Evolutionary conservation across 129 eudicot genomes (phyloP).

Genomic region (Arctium minus): DNA sequence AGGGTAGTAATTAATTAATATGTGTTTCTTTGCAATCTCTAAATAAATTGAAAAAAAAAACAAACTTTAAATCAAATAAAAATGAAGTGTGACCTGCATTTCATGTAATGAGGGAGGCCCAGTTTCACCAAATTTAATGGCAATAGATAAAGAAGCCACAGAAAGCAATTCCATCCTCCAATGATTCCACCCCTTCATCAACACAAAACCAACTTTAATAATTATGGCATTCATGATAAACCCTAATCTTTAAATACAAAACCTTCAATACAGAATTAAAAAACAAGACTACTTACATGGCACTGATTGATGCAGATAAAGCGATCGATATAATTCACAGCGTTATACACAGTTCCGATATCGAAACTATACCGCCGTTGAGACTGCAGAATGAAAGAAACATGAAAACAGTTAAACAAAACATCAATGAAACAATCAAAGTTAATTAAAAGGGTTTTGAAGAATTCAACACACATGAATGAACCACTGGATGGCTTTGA

Average conservation of each 20-base stretch:
- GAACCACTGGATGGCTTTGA: conserved; percentile 55
- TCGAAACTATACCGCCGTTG: conserved; percentile 42
- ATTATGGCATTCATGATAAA: conserved; percentile 1
- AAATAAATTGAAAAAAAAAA: neutral
- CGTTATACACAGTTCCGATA: conserved; percentile 40
- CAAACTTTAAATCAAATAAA: neutral
- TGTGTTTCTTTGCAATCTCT: neutral
- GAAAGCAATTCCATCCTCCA: conserved; percentile 63
- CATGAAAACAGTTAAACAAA: neutral
- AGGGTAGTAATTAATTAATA: neutral
- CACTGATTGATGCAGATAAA: conserved; percentile 49
- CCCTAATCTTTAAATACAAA: conserved; percentile 10
- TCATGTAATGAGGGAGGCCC: conserved; percentile 43
- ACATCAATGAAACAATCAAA: neutral
- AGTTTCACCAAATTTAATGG: conserved; percentile 61
- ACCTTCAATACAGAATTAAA: neutral
- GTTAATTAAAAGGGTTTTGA: neutral
- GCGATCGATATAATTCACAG: conserved; percentile 64
- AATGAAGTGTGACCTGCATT: conserved; percentile 39
- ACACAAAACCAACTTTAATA: neutral
- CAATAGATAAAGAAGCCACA: conserved; percentile 56
- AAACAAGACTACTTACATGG: conserved; percentile 46
- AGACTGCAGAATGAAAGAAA: conserved; percentile 27
- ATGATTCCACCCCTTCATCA: conserved; percentile 50
- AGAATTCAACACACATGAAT: conserved; percentile 44